Percentiles rank a stretch among this genome's conserved stretches.
phyloP scores from a whole-genome alignment of 352 stramenopile species.

The Phytopythium sindhum region DNA sequence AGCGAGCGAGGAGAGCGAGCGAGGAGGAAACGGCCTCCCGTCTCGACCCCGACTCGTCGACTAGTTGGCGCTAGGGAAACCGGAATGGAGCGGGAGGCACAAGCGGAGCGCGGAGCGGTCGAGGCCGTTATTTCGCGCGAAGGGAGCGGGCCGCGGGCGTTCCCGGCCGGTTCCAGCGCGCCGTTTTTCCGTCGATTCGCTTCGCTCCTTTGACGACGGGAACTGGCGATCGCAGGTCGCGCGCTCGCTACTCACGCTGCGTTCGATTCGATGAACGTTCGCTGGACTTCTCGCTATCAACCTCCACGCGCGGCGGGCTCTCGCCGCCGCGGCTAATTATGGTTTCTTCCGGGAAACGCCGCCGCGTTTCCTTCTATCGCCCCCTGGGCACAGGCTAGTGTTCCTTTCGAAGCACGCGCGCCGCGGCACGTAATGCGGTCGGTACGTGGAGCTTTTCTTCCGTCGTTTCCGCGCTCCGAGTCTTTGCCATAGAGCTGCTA shows the following conservation, averaged over 20 bases:
- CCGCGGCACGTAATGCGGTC: background rate
- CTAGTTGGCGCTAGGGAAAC: background rate
- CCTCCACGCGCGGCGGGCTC: background rate
- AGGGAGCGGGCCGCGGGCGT: background rate
- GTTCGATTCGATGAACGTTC: slow-evolving; percentile 3
- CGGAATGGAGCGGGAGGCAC: background rate
- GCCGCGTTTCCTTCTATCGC: background rate
- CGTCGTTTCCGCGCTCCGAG: background rate
- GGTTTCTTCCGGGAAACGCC: background rate
- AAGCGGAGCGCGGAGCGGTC: background rate
- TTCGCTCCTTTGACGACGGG: background rate
- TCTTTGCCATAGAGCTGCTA: background rate
- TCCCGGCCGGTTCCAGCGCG: slow-evolving; percentile 1
- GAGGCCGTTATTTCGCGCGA: slow-evolving; percentile 3
- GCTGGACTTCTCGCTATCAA: background rate
- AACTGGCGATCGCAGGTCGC: slow-evolving; percentile 1
- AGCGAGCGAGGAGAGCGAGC: no score
- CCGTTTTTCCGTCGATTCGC: slow-evolving; percentile 1
- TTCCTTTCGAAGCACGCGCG: background rate
- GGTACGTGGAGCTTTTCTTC: background rate
- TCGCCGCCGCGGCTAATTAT: background rate
- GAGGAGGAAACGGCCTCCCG: background rate
- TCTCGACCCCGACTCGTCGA: background rate
- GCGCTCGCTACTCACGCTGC: background rate
- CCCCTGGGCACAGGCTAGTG: no score